These are phyloP conservation scores for Daedaleopsis nitida DNA, from an alignment of 768 basidiomycete species.

Conservation along the genomic window DNA sequence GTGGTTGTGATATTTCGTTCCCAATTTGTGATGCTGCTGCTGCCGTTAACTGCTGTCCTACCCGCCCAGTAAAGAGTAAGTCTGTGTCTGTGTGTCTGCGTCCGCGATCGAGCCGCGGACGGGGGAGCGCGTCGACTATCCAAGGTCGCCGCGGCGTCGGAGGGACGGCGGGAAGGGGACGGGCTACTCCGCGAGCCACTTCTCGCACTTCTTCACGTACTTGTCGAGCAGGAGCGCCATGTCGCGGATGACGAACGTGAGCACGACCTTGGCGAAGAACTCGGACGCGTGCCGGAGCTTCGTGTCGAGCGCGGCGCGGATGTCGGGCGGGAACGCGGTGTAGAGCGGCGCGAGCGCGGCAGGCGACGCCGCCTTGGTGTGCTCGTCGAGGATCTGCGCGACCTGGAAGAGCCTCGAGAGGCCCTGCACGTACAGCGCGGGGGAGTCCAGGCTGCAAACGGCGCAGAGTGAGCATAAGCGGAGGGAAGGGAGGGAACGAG, in stretches of 20 bases:
- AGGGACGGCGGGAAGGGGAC: neutral
- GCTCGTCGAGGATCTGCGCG: slow-evolving; percentile 84
- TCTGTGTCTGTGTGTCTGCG: neutral
- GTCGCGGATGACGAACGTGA: slow-evolving; percentile 89
- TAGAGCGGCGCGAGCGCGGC: slow-evolving; percentile 75
- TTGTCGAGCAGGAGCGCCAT: slow-evolving; percentile 87
- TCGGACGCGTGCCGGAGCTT: slow-evolving; percentile 84
- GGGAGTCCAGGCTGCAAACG: slow-evolving; percentile 76
- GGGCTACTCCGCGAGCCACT: slow-evolving; percentile 81
- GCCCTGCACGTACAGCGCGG: slow-evolving; percentile 78
- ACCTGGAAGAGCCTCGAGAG: slow-evolving; percentile 72
- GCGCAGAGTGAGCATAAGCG: slow-evolving; percentile 5
- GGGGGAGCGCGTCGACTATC: no score
- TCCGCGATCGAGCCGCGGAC: no score
- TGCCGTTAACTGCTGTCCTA: neutral
- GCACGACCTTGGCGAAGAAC: slow-evolving; percentile 86
- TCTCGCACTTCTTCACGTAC: slow-evolving; percentile 92
- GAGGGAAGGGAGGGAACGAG: neutral
- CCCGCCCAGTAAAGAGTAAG: neutral
- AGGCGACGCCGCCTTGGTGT: slow-evolving; percentile 70
- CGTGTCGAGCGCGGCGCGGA: slow-evolving; percentile 65
- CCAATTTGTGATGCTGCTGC: neutral
- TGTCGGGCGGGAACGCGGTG: slow-evolving; percentile 63
- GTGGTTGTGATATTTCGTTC: neutral
- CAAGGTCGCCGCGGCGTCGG: no score